Evolutionary conservation across 106 monocot genomes (phyloP).

Genomic region (Dendrobium huoshanense): DNA sequence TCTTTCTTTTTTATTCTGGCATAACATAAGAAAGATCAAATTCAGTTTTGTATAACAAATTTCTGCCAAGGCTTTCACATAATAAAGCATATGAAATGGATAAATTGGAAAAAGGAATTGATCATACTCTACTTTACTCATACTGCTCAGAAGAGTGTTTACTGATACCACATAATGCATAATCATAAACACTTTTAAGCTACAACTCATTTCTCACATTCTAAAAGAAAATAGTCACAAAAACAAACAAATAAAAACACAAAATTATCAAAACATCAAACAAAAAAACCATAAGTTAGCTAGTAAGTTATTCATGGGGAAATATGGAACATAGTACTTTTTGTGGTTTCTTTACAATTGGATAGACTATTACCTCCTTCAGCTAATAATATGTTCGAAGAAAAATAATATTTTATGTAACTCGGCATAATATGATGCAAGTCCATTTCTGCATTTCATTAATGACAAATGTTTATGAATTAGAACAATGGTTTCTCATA

Average conservation of each 20-base stretch:
- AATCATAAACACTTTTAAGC: background rate
- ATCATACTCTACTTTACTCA: background rate
- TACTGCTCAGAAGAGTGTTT: background rate
- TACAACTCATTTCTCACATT: background rate
- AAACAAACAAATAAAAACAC: background rate
- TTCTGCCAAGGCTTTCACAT: background rate
- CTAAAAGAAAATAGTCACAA: background rate
- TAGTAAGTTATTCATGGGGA: too few species aligned
- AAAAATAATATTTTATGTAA: too few species aligned
- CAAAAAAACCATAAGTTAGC: too few species aligned
- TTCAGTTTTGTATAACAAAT: background rate
- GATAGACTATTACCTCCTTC: too few species aligned
- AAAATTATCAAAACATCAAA: background rate
- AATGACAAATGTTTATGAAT: too few species aligned
- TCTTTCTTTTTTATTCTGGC: slow-evolving; percentile 95
- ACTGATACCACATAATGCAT: background rate
- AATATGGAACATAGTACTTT: too few species aligned
- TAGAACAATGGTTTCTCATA: too few species aligned
- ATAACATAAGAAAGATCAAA: slow-evolving; percentile 4
- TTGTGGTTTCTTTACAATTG: too few species aligned
- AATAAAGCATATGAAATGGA: background rate
- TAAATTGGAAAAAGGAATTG: background rate
- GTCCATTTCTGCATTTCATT: too few species aligned
- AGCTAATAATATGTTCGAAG: too few species aligned
- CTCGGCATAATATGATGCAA: too few species aligned